Conservation (phyloP, 495 filamentous ascomycete genomes). For the Penicillium turbatum region DNA sequence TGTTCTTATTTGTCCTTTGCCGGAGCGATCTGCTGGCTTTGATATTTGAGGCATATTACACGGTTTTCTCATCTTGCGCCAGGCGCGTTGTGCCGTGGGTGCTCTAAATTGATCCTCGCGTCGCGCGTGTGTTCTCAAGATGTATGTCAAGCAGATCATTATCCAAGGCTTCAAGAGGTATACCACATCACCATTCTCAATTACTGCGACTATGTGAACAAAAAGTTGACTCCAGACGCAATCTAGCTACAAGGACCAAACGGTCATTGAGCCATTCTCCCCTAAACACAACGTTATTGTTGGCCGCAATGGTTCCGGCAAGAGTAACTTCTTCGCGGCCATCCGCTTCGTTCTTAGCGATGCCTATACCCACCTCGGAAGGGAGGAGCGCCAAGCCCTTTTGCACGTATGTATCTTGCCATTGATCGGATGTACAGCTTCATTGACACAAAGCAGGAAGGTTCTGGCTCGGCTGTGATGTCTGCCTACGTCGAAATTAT, state of each 20-base stretch:
- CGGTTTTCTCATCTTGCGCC: conserved; percentile 13
- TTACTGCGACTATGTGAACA: neutral
- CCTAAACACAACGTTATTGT: conserved; percentile 98
- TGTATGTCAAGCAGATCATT: conserved; percentile 99
- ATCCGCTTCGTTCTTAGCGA: conserved; percentile 98
- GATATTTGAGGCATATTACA: conserved; percentile 3
- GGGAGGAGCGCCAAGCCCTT: conserved; percentile 92
- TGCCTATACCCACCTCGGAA: conserved; percentile 92
- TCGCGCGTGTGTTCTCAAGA: conserved; percentile 47
- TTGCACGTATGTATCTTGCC: conserved; percentile 61
- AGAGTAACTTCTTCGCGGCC: conserved; percentile 99
- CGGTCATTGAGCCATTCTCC: conserved; percentile 96
- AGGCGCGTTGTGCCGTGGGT: conserved; percentile 39
- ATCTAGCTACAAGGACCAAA: conserved; percentile 98
- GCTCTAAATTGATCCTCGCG: conserved; percentile 28
- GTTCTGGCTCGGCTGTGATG: conserved; percentile 96
- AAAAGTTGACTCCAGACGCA: neutral
- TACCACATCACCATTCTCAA: conserved; percentile 9
- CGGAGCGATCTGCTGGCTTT: neutral
- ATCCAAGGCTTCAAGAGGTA: conserved; percentile 99
- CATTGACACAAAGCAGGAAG: conserved; percentile 57
- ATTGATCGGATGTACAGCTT: neutral
- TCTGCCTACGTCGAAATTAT: conserved; percentile 98
- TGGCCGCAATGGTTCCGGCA: conserved; percentile 97
- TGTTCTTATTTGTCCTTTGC: conserved; percentile 2